Evolutionary conservation across 2,329 filamentous ascomycete genomes (phyloP).

Genomic region (Fusarium liriodendri): DNA sequence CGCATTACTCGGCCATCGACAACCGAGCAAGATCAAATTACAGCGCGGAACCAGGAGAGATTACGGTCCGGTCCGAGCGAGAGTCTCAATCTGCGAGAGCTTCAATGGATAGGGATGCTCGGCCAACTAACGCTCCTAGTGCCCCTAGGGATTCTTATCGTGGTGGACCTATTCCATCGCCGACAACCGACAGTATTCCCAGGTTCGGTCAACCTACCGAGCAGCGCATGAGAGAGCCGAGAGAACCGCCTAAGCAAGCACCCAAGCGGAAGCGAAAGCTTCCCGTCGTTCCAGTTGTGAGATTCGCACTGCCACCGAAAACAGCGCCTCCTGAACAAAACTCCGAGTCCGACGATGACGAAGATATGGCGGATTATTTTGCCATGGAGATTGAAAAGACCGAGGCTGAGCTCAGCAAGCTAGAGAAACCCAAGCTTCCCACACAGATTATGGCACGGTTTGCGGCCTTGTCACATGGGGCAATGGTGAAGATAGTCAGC

Average conservation of each 20-base stretch:
- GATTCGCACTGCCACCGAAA: slow-evolving; percentile 55
- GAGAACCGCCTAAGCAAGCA: slow-evolving; percentile 22
- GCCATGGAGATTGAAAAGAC: slow-evolving; percentile 64
- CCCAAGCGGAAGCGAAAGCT: slow-evolving; percentile 42
- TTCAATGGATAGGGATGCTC: slow-evolving; percentile 40
- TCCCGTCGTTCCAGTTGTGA: slow-evolving; percentile 48
- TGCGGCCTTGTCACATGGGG: slow-evolving; percentile 60
- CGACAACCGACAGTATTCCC: slow-evolving; percentile 35
- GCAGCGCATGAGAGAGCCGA: slow-evolving; percentile 21
- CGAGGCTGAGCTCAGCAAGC: slow-evolving; percentile 60
- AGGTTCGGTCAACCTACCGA: slow-evolving; percentile 25
- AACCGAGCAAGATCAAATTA: slow-evolving; percentile 53
- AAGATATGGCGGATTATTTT: slow-evolving; percentile 69
- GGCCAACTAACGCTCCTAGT: slow-evolving; percentile 23
- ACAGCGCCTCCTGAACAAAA: slow-evolving; percentile 46
- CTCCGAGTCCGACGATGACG: slow-evolving; percentile 67
- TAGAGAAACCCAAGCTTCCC: slow-evolving; percentile 55
- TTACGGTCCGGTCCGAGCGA: slow-evolving; percentile 54
- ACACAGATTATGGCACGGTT: slow-evolving; percentile 59
- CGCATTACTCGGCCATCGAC: slow-evolving; percentile 47
- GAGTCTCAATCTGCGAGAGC: slow-evolving; percentile 50
- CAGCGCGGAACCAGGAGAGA: slow-evolving; percentile 61
- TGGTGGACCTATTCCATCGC: slow-evolving; percentile 34
- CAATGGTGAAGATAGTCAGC: slow-evolving; percentile 59
- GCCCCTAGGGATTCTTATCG: slow-evolving; percentile 31